Conservation (phyloP, 2,329 filamentous ascomycete genomes). For the Pseudocercospora fijiensis region DNA sequence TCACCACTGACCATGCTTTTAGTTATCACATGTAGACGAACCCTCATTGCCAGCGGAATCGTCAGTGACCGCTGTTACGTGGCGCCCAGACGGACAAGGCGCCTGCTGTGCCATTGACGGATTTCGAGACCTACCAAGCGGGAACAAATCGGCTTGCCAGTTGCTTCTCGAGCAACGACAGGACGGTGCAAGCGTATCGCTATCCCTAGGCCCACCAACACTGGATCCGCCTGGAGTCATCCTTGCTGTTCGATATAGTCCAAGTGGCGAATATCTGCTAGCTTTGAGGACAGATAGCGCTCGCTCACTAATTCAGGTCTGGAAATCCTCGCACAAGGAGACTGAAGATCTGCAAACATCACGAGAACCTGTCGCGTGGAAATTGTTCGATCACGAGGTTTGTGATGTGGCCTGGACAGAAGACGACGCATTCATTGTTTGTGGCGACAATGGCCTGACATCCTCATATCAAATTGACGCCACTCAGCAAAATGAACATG, state of each 20-base stretch:
- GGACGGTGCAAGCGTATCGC: slow-evolving; percentile 25
- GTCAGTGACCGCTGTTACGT: slow-evolving; percentile 37
- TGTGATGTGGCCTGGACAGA: slow-evolving; percentile 48
- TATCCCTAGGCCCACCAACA: slow-evolving; percentile 26
- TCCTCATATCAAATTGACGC: slow-evolving; percentile 26
- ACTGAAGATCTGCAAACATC: slow-evolving; percentile 12
- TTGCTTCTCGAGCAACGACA: slow-evolving; percentile 31
- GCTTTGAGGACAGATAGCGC: slow-evolving; percentile 34
- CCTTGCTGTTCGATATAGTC: slow-evolving; percentile 35
- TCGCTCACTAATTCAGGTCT: slow-evolving; percentile 37
- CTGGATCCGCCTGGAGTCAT: slow-evolving; percentile 34
- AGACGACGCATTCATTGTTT: slow-evolving; percentile 46
- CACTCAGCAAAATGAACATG: slow-evolving; percentile 15
- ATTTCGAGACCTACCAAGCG: slow-evolving; percentile 25
- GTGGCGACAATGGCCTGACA: slow-evolving; percentile 40
- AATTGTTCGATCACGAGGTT: slow-evolving; percentile 43
- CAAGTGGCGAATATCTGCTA: slow-evolving; percentile 34
- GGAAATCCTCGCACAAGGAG: slow-evolving; percentile 19
- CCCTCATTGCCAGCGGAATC: slow-evolving; percentile 30
- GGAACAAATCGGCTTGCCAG: slow-evolving; percentile 23
- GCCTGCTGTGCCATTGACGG: slow-evolving; percentile 35
- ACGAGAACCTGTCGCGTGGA: slow-evolving; percentile 43
- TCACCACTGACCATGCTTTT: neutral
- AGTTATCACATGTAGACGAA: slow-evolving; percentile 31
- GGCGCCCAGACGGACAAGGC: slow-evolving; percentile 38